phyloP scores from a whole-genome alignment of 495 filamentous ascomycete species.

The Neurospora africana region DNA sequence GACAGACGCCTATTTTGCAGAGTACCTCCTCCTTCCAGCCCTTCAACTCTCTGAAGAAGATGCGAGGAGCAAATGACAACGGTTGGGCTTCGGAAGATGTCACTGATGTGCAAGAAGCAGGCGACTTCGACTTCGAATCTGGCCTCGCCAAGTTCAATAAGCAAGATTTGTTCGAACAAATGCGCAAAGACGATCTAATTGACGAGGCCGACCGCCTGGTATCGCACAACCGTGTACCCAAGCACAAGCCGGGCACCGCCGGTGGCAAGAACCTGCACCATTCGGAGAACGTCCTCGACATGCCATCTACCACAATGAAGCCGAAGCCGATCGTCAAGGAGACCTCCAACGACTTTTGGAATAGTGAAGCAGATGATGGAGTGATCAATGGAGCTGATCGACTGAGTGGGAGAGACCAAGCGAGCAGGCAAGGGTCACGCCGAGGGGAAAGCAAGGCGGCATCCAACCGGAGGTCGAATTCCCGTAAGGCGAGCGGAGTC shows the following conservation, averaged over 20 bases:
- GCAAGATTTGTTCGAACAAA: slow-evolving; percentile 73
- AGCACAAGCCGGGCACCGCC: slow-evolving; percentile 62
- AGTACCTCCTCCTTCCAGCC: slow-evolving; percentile 45
- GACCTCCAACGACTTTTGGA: slow-evolving; percentile 42
- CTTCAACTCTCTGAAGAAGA: slow-evolving; percentile 45
- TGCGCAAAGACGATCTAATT: slow-evolving; percentile 74
- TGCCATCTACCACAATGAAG: slow-evolving; percentile 23
- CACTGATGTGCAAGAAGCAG: slow-evolving; percentile 90
- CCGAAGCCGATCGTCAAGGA: slow-evolving; percentile 31
- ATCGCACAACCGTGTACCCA: slow-evolving; percentile 67
- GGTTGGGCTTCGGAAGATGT: slow-evolving; percentile 96
- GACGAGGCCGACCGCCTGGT: slow-evolving; percentile 84
- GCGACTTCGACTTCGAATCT: slow-evolving; percentile 85
- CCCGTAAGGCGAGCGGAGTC: slow-evolving; percentile 53
- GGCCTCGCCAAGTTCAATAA: slow-evolving; percentile 93
- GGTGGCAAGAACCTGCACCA: slow-evolving; percentile 86
- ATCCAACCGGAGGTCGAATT: slow-evolving; percentile 36
- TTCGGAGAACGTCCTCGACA: slow-evolving; percentile 81
- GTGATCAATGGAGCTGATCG: slow-evolving; percentile 34
- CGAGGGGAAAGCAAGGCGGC: slow-evolving; percentile 39
- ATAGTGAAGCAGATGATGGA: slow-evolving; percentile 61
- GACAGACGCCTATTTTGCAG: slow-evolving; percentile 70
- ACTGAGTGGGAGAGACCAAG: slow-evolving; percentile 32
- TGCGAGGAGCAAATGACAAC: slow-evolving; percentile 52
- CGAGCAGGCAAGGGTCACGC: slow-evolving; percentile 34